A percentile compares a stretch with the other conserved stretches of the same genome.
Conservation (phyloP, 1,284 basidiomycete species). For the Cryptococcus jaspeensis region DNA sequence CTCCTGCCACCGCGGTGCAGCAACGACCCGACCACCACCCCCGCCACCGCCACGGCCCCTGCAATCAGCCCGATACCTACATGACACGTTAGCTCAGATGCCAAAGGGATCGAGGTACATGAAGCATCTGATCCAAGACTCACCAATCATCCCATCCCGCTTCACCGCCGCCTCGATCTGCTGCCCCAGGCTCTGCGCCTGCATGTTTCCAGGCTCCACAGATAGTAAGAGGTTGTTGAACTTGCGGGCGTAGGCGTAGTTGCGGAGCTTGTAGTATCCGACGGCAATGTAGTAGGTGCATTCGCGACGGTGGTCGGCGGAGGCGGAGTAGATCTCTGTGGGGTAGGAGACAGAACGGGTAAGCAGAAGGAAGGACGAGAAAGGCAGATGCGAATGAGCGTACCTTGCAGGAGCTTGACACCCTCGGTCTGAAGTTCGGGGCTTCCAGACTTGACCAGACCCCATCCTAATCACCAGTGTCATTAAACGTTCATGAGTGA, state of each 20-base stretch:
- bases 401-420: constrained; percentile 86
- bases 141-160: constrained; percentile 58
- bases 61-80: constrained; percentile 88
- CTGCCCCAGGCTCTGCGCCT: constrained; percentile 78
- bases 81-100: constrained; percentile 57
- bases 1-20: constrained; percentile 71
- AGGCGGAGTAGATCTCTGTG: constrained; percentile 86
- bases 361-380: neutral
- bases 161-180: constrained; percentile 87
- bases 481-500: neutral
- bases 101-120: constrained; percentile 4
- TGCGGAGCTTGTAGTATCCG: constrained; percentile 95
- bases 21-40: constrained; percentile 75
- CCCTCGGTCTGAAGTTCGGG: constrained; percentile 84
- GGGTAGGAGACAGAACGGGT: constrained; percentile 2
- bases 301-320: constrained; percentile 84
- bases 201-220: constrained; percentile 91
- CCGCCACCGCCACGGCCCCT: constrained; percentile 81
- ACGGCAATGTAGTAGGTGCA: constrained; percentile 96
- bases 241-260: constrained; percentile 86
- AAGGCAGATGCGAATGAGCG: constrained; percentile 20
- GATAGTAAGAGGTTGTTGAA: constrained; percentile 91
- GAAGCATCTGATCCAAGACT: constrained; percentile 52
- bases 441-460: constrained; percentile 82
- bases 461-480: constrained; percentile 59